Evolutionary conservation across 1,139 yeast genomes (phyloP).

Genomic region (Taphrina pruni): DNA sequence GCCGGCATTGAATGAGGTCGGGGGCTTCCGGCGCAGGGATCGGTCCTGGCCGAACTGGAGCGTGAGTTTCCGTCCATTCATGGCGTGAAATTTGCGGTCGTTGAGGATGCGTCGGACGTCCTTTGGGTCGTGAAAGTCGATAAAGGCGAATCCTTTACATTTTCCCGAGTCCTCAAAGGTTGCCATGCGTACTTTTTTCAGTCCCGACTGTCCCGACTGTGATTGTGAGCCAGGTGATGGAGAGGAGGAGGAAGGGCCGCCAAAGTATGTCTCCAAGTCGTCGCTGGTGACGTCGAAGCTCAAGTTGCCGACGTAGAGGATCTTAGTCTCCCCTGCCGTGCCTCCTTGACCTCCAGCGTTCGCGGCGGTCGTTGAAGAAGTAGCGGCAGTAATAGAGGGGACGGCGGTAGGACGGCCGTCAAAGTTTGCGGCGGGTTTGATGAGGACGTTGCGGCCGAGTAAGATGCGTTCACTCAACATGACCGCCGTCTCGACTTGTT

Average conservation of each 20-base stretch:
- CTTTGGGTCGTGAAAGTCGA: conserved; percentile 79
- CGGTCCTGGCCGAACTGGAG: conserved; percentile 96
- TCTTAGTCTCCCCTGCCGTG: conserved; percentile 69
- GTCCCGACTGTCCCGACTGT: conserved; percentile 10
- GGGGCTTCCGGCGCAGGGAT: conserved; percentile 70
- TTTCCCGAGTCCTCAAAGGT: conserved; percentile 95
- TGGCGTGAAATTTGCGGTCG: conserved; percentile 53
- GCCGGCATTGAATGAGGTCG: conserved; percentile 43
- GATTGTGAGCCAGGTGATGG: too few species aligned
- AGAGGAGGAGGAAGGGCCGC: conserved; percentile 4
- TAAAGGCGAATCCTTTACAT: conserved; percentile 94
- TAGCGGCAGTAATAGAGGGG: not conserved
- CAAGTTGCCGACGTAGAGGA: conserved; percentile 88
- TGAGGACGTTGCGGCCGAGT: conserved; percentile 83
- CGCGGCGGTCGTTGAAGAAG: not conserved
- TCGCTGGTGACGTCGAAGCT: conserved; percentile 92
- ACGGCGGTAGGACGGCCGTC: conserved; percentile 82
- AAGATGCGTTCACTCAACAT: conserved; percentile 71
- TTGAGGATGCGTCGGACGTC: conserved; percentile 79
- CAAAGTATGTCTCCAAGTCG: conserved; percentile 72
- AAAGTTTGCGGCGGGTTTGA: conserved; percentile 78
- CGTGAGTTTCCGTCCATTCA: conserved; percentile 77
- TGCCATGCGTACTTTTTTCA: conserved; percentile 79
- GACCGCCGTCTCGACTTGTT: conserved; percentile 69
- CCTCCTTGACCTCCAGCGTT: conserved; percentile 54